These are phyloP conservation scores for Exophiala sp. DNA, from an alignment of 2,329 filamentous ascomycete species.

Conservation along the genomic window DNA sequence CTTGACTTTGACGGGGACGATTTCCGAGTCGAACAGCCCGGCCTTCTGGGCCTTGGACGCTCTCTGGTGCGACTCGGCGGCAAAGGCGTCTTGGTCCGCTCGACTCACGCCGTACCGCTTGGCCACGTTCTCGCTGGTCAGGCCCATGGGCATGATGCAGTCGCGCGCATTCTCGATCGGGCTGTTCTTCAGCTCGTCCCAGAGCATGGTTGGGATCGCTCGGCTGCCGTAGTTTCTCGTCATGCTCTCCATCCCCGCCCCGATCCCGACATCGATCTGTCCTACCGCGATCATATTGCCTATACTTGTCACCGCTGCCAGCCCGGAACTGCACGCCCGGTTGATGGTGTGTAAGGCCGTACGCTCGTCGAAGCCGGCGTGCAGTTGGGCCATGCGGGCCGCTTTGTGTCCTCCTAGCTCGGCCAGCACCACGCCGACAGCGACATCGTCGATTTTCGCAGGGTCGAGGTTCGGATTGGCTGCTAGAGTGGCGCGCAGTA, in stretches of 20 bases:
- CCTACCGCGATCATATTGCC: conserved; percentile 70
- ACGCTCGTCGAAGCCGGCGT: conserved; percentile 66
- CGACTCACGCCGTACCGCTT: conserved; percentile 65
- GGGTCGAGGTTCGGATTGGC: conserved; percentile 68
- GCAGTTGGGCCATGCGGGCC: conserved; percentile 82
- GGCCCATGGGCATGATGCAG: conserved; percentile 90
- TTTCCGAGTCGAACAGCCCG: conserved; percentile 70
- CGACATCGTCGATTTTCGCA: conserved; percentile 67
- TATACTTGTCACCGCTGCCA: conserved; percentile 69
- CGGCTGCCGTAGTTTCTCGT: conserved; percentile 78
- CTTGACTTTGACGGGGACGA: conserved; percentile 69
- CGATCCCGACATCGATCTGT: conserved; percentile 67
- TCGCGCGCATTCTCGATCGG: conserved; percentile 65
- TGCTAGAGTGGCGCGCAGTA: conserved; percentile 61
- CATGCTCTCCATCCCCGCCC: conserved; percentile 94
- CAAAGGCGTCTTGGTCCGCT: conserved; percentile 76
- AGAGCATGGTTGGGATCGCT: conserved; percentile 78
- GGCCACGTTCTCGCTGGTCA: conserved; percentile 86
- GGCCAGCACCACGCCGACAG: conserved; percentile 80
- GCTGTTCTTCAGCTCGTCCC: conserved; percentile 64
- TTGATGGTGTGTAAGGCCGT: conserved; percentile 83
- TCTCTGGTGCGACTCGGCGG: conserved; percentile 65
- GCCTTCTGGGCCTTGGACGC: conserved; percentile 63
- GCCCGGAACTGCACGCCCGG: conserved; percentile 72
- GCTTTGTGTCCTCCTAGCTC: conserved; percentile 89